A percentile compares a stretch with the other conserved stretches of the same genome.
These are phyloP conservation scores for Phaffomyces thermotolerans DNA, from an alignment of 805 yeast genomes.

Conservation along the genomic window DNA sequence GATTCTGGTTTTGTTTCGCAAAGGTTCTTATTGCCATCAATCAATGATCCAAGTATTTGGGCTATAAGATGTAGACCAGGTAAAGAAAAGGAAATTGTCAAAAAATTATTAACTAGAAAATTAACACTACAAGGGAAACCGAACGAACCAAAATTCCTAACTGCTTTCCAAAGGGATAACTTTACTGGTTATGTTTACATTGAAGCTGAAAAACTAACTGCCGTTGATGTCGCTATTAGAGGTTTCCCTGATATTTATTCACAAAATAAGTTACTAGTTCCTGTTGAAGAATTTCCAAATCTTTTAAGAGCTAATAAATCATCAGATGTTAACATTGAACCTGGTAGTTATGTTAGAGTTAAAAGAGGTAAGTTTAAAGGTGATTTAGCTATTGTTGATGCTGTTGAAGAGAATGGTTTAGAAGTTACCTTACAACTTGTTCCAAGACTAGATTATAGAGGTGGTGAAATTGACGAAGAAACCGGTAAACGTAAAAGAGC, in stretches of 20 bases:
- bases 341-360: slow-evolving; percentile 88
- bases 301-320: slow-evolving; percentile 84
- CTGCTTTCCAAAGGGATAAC: slow-evolving; percentile 91
- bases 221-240: slow-evolving; percentile 78
- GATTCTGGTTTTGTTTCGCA: slow-evolving; percentile 85
- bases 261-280: slow-evolving; percentile 75
- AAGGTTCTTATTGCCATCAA: slow-evolving; percentile 87
- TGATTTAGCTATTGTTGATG: slow-evolving; percentile 89
- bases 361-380: slow-evolving; percentile 88
- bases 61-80: slow-evolving; percentile 93
- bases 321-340: slow-evolving; percentile 78
- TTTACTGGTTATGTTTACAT: slow-evolving; percentile 88
- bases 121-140: slow-evolving; percentile 66
- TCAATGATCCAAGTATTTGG: slow-evolving; percentile 94
- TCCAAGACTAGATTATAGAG: slow-evolving; percentile 90
- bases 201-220: slow-evolving; percentile 90
- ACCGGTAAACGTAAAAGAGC: slow-evolving; percentile 43
- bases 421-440: slow-evolving; percentile 91
- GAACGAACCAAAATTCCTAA: slow-evolving; percentile 74
- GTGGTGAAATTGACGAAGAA: slow-evolving; percentile 47
- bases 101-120: slow-evolving; percentile 78
- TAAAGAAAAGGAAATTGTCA: slow-evolving; percentile 83
- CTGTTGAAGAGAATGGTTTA: slow-evolving; percentile 87
- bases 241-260: slow-evolving; percentile 85
- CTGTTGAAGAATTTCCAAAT: slow-evolving; percentile 93